These are phyloP conservation scores for Coleophoma eucalyptorum DNA, from an alignment of 2,329 filamentous ascomycete genomes.

Conservation along the genomic window DNA sequence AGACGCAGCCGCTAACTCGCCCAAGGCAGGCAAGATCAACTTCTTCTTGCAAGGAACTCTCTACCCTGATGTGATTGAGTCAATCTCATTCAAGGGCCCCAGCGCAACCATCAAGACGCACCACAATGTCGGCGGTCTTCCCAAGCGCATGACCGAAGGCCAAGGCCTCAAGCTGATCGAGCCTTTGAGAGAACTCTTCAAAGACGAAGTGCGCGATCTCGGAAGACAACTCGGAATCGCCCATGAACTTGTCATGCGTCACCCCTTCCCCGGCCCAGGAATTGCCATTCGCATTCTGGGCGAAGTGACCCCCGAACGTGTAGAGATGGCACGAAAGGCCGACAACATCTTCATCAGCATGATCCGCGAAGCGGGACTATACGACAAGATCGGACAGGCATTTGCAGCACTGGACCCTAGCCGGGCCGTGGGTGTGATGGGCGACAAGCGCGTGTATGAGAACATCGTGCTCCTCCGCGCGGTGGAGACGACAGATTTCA, in stretches of 20 bases:
- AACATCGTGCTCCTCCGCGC: conserved; percentile 59
- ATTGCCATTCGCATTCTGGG: conserved; percentile 71
- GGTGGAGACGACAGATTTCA: conserved; percentile 50
- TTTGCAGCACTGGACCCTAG: conserved; percentile 65
- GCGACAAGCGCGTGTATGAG: conserved; percentile 65
- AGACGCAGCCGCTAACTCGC: conserved; percentile 61
- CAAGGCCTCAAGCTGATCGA: conserved; percentile 65
- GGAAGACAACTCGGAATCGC: conserved; percentile 68
- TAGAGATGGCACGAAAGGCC: conserved; percentile 74
- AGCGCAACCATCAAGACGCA: conserved; percentile 71
- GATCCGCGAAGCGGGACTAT: conserved; percentile 70
- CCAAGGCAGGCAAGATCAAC: conserved; percentile 70
- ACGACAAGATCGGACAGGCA: conserved; percentile 67
- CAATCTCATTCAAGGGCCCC: conserved; percentile 70
- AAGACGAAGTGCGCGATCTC: conserved; percentile 73
- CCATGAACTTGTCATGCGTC: conserved; percentile 72
- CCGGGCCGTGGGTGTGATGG: conserved; percentile 62
- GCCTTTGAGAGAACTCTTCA: conserved; percentile 76
- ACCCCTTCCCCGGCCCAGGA: conserved; percentile 73
- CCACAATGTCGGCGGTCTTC: conserved; percentile 66
- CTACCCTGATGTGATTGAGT: conserved; percentile 60
- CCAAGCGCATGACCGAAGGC: conserved; percentile 39
- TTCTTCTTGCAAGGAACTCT: conserved; percentile 81
- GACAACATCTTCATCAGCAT: conserved; percentile 76
- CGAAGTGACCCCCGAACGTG: conserved; percentile 75